Percentiles rank a stretch among this genome's conserved stretches.
Conservation (phyloP, 1,284 basidiomycete genomes). For the Trametes pubescens region DNA sequence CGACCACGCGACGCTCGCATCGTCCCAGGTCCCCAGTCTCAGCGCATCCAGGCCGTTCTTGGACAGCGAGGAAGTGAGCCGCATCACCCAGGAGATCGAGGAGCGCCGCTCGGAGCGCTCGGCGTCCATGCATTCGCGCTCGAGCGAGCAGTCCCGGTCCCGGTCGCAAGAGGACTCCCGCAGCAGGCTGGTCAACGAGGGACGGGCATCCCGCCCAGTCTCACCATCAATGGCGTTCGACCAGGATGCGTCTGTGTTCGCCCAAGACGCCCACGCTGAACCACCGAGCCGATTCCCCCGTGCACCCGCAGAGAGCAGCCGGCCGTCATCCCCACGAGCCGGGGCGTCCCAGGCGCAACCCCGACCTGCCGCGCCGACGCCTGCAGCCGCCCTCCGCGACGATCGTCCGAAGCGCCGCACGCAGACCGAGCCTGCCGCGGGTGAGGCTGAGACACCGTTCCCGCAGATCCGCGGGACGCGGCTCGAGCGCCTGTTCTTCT, state of each 20-base stretch:
- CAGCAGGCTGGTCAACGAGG: constrained; percentile 22
- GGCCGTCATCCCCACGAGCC: constrained; percentile 20
- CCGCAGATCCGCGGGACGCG: constrained; percentile 81
- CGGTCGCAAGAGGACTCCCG: constrained; percentile 31
- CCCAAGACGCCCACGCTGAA: constrained; percentile 19
- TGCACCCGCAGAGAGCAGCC: constrained; percentile 15
- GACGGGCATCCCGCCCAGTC: constrained; percentile 13
- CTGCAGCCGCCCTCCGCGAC: constrained; percentile 40
- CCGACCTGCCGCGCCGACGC: constrained; percentile 43
- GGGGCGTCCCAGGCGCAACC: constrained; percentile 16
- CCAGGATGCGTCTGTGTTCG: constrained; percentile 9
- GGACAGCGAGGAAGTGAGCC: constrained; percentile 57
- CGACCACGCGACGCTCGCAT: constrained; percentile 52
- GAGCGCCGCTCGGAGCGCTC: constrained; percentile 63
- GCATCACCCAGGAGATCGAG: constrained; percentile 64
- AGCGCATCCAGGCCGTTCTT: constrained; percentile 47
- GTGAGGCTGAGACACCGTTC: constrained; percentile 62
- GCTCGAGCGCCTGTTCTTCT: constrained; percentile 84
- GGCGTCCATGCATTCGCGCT: constrained; percentile 30
- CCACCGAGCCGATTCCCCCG: constrained; percentile 19
- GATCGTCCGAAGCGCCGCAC: constrained; percentile 21
- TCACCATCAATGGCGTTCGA: constrained; percentile 27
- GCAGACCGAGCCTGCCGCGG: constrained; percentile 12
- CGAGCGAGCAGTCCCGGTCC: constrained; percentile 31
- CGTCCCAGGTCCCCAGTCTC: constrained; percentile 29